Evolutionary conservation across 2,329 filamentous ascomycete genomes (phyloP).

Genomic region (Scleromitrula shiraiana): DNA sequence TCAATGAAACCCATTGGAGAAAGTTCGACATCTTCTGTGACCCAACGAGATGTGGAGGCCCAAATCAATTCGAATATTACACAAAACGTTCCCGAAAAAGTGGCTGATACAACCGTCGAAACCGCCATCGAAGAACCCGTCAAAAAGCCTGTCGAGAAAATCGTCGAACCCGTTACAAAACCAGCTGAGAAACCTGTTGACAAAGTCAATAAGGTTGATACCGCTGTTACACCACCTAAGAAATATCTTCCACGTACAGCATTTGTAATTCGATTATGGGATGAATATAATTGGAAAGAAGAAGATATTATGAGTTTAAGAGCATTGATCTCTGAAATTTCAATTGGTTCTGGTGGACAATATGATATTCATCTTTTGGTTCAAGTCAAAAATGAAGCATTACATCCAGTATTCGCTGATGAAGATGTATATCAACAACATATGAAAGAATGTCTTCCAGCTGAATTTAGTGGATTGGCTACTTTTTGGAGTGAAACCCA

Average conservation of each 20-base stretch:
- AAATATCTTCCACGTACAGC: slow-evolving; percentile 54
- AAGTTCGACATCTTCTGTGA: slow-evolving; percentile 15
- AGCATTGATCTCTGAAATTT: slow-evolving; percentile 75
- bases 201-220: too few species aligned
- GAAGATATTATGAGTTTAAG: slow-evolving; percentile 78
- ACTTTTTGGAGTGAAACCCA: slow-evolving; percentile 92
- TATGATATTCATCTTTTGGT: slow-evolving; percentile 83
- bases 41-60: background rate
- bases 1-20: slow-evolving; percentile 9
- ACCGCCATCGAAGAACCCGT: background rate
- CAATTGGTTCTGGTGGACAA: slow-evolving; percentile 72
- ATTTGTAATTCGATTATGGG: slow-evolving; percentile 75
- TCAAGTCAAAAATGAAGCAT: slow-evolving; percentile 74
- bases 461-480: slow-evolving; percentile 81
- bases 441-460: slow-evolving; percentile 61
- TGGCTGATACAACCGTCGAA: background rate
- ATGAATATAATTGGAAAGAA: slow-evolving; percentile 67
- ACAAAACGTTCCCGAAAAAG: slow-evolving; percentile 1
- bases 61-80: background rate
- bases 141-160: background rate
- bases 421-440: slow-evolving; percentile 58
- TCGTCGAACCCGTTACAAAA: slow-evolving; percentile 2
- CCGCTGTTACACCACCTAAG: slow-evolving; percentile 12
- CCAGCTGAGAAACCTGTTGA: background rate
- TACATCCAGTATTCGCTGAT: slow-evolving; percentile 71